Conservation (phyloP, 768 basidiomycete species). For the Multifurca ochricompacta region DNA sequence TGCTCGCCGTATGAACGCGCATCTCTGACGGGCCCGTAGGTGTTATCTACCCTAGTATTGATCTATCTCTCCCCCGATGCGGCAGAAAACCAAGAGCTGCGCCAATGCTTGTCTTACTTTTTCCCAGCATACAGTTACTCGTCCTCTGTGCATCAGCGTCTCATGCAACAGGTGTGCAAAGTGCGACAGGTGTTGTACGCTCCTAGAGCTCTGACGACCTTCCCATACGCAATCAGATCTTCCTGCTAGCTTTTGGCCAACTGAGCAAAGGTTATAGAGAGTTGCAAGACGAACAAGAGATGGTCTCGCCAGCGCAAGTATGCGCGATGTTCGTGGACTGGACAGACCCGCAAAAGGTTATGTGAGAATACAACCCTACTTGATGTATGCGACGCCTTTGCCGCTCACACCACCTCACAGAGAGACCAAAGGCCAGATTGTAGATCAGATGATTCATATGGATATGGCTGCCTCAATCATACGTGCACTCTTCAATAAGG, state of each 20-base stretch:
- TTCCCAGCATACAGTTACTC: constrained; percentile 83
- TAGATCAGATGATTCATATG: constrained; percentile 41
- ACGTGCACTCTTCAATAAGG: constrained; percentile 39
- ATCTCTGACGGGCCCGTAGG: constrained; percentile 26
- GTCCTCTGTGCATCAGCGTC: constrained; percentile 60
- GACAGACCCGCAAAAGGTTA: constrained; percentile 75
- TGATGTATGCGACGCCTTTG: not conserved
- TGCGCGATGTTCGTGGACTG: constrained; percentile 79
- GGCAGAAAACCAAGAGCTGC: constrained; percentile 68
- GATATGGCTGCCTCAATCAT: constrained; percentile 49
- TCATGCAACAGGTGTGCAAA: constrained; percentile 57
- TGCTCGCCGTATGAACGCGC: not conserved
- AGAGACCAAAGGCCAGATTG: constrained; percentile 33
- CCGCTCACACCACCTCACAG: constrained; percentile 24
- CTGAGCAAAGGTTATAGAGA: constrained; percentile 51
- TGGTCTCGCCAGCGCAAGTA: constrained; percentile 66
- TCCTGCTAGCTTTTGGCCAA: constrained; percentile 58
- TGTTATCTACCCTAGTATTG: constrained; percentile 42
- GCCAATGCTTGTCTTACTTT: constrained; percentile 83
- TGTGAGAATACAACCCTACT: constrained; percentile 33
- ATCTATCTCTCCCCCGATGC: constrained; percentile 79
- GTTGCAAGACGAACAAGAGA: constrained; percentile 63
- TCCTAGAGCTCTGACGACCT: not conserved
- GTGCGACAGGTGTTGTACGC: not conserved
- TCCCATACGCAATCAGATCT: constrained; percentile 46